Conservation (phyloP, 352 stramenopile species). For the Aphanomyces invadans region DNA sequence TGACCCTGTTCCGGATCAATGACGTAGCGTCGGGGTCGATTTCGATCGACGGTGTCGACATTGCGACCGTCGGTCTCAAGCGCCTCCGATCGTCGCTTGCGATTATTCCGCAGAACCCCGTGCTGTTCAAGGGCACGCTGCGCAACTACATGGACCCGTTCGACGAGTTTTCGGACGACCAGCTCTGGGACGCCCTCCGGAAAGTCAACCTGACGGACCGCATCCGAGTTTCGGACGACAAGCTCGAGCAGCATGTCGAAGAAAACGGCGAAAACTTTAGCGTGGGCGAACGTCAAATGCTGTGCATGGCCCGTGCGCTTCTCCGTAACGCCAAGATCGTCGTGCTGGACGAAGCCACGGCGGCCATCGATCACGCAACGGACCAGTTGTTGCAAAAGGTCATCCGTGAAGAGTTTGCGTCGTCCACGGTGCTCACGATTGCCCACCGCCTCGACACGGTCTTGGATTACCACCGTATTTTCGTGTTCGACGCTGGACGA, state of each 20-base stretch:
- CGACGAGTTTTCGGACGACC: slow-evolving; percentile 73
- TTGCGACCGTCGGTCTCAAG: slow-evolving; percentile 45
- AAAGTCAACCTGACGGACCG: slow-evolving; percentile 65
- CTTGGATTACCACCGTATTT: slow-evolving; percentile 8
- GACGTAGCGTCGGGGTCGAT: slow-evolving; percentile 53
- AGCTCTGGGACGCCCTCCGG: slow-evolving; percentile 82
- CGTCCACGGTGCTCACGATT: slow-evolving; percentile 75
- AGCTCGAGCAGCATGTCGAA: slow-evolving; percentile 37
- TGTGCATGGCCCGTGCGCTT: slow-evolving; percentile 83
- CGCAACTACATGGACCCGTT: slow-evolving; percentile 91
- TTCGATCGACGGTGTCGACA: slow-evolving; percentile 53
- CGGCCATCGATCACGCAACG: slow-evolving; percentile 70
- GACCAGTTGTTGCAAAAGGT: slow-evolving; percentile 77
- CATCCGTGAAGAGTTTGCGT: slow-evolving; percentile 36
- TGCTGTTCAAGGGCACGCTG: slow-evolving; percentile 89
- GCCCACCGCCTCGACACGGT: slow-evolving; percentile 75
- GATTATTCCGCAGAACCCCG: slow-evolving; percentile 67
- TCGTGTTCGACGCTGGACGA: not conserved
- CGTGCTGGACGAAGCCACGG: slow-evolving; percentile 85
- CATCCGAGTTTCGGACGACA: slow-evolving; percentile 38
- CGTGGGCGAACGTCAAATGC: slow-evolving; percentile 84
- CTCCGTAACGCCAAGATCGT: slow-evolving; percentile 78
- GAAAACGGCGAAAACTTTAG: slow-evolving; percentile 85
- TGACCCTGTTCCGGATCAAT: slow-evolving; percentile 27
- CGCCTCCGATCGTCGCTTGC: slow-evolving; percentile 43